phyloP scores from a whole-genome alignment of 176 grass and related monocot genomes.

The Coix lacrymajobi region DNA sequence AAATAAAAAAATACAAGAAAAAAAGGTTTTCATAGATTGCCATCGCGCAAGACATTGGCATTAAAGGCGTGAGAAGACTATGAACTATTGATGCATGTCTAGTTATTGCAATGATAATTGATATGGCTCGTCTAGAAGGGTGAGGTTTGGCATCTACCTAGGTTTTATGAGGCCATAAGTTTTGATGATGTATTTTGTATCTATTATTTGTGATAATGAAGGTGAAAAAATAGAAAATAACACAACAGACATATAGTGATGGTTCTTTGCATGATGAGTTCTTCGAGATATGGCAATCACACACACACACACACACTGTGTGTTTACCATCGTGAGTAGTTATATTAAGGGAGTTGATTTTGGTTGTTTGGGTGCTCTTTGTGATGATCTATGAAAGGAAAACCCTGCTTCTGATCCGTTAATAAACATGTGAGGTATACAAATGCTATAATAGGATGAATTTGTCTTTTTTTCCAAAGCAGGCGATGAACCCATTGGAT shows the following conservation, averaged over 20 bases:
- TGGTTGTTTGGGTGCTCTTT: not conserved
- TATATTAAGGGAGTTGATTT: not conserved
- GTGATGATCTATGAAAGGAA: not conserved
- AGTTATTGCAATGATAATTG: not conserved
- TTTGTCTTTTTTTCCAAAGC: not conserved
- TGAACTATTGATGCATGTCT: no score
- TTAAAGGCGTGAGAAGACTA: not conserved
- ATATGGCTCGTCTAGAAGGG: not conserved
- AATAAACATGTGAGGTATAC: no score
- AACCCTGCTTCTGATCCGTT: not conserved
- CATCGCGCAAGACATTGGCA: not conserved
- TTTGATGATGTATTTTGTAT: not conserved
- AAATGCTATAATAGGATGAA: not conserved
- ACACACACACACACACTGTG: no score
- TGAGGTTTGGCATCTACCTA: not conserved
- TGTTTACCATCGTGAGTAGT: not conserved
- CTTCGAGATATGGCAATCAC: no score
- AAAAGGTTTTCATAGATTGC: no score
- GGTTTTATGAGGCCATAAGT: not conserved
- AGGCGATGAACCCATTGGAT: not conserved
- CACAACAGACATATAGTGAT: not conserved
- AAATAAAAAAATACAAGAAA: not conserved
- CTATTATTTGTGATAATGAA: not conserved
- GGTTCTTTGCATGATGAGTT: no score
- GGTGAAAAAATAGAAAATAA: not conserved